A percentile compares a stretch with the other conserved stretches of the same genome.
These are phyloP conservation scores for Xenosphaeropsis pyriputrescens DNA, from an alignment of 2,329 filamentous ascomycete genomes.

Conservation along the genomic window DNA sequence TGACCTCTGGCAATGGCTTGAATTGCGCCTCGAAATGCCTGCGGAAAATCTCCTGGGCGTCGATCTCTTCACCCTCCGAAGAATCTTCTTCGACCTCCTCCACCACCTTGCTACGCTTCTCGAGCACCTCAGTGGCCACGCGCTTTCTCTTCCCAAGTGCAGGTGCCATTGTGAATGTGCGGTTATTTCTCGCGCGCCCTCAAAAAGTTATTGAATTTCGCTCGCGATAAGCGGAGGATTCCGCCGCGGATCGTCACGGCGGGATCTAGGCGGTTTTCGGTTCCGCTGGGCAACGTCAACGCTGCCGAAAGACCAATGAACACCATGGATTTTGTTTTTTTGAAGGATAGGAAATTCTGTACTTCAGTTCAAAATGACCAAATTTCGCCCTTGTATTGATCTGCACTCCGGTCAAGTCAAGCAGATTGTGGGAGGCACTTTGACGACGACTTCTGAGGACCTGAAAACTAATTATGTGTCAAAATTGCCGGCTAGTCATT, in stretches of 20 bases:
- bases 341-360: no score
- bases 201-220: no score
- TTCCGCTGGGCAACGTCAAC: background rate
- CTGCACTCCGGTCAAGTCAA: conserved; percentile 95
- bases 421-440: conserved; percentile 92
- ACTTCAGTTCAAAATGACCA: conserved; percentile 52
- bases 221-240: no score
- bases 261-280: background rate
- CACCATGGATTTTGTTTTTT: no score
- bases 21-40: conserved; percentile 84
- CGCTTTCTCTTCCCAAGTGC: conserved; percentile 33
- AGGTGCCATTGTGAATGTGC: conserved; percentile 8
- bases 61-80: conserved; percentile 22
- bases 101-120: conserved; percentile 2
- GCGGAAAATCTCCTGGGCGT: conserved; percentile 62
- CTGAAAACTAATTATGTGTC: conserved; percentile 92
- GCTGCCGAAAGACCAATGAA: background rate
- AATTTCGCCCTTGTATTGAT: conserved; percentile 93
- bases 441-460: conserved; percentile 49
- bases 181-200: no score
- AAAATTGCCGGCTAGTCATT: conserved; percentile 65
- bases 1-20: conserved; percentile 43
- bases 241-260: background rate
- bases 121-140: conserved; percentile 18
- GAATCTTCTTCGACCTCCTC: conserved; percentile 8